A percentile compares a stretch with the other conserved stretches of the same genome.
phyloP scores from a whole-genome alignment of 73 alveolate genomes.

The Loxodes magnus region DNA sequence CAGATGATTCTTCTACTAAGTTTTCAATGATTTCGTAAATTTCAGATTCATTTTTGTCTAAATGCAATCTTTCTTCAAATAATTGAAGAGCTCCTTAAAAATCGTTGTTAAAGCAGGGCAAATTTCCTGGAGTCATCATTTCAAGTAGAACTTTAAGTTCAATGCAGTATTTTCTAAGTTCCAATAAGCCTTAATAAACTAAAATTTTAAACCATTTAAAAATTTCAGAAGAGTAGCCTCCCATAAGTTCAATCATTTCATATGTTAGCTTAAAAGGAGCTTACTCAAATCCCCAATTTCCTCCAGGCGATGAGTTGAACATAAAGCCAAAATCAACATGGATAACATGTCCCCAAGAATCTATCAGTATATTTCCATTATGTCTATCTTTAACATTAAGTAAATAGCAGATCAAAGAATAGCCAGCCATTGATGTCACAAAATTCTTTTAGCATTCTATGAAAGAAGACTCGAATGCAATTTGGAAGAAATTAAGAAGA shows the following conservation, averaged over 20 bases:
- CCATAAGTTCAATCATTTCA: constrained; percentile 86
- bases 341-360: constrained; percentile 86
- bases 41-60: constrained; percentile 31
- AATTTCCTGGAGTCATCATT: constrained; percentile 53
- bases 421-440: constrained; percentile 92
- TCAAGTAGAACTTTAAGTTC: constrained; percentile 40
- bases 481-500: background rate
- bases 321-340: constrained; percentile 98
- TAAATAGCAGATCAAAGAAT: constrained; percentile 85
- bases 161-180: constrained; percentile 25
- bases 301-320: constrained; percentile 94
- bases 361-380: constrained; percentile 94
- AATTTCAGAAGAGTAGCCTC: constrained; percentile 48
- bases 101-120: constrained; percentile 72
- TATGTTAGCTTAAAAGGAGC: constrained; percentile 92
- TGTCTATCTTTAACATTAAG: constrained; percentile 93
- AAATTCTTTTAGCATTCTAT: constrained; percentile 88
- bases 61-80: constrained; percentile 56
- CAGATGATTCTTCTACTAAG: constrained; percentile 54
- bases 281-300: constrained; percentile 85
- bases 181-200: constrained; percentile 49
- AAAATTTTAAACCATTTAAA: constrained; percentile 21
- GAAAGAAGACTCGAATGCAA: constrained; percentile 6
- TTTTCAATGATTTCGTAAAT: constrained; percentile 28
- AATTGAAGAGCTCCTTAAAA: constrained; percentile 48